phyloP scores from a whole-genome alignment of 441 rosid genomes.

The Populus hybrid region DNA sequence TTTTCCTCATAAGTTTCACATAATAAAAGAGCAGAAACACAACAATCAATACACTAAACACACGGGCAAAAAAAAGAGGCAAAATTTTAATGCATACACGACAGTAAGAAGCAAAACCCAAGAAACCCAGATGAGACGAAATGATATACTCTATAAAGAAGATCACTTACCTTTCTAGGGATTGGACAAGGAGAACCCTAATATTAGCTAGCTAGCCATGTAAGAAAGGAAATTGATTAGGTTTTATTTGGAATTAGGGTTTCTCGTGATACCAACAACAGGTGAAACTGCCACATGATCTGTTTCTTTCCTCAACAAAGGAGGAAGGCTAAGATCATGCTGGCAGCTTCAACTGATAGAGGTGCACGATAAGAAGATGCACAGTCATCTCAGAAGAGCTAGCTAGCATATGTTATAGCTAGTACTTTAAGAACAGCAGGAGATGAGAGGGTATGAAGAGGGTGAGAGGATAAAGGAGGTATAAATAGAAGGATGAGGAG shows the following conservation, averaged over 20 bases:
- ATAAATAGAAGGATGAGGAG: slow-evolving; percentile 32
- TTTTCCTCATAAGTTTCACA: slow-evolving; percentile 4
- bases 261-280: slow-evolving; percentile 57
- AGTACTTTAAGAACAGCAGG: background rate
- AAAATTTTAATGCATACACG: background rate
- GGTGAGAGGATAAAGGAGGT: slow-evolving; percentile 32
- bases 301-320: slow-evolving; percentile 40
- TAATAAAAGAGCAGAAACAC: slow-evolving; percentile 4
- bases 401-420: background rate
- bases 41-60: background rate
- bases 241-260: slow-evolving; percentile 29
- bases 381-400: background rate
- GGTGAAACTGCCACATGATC: slow-evolving; percentile 98
- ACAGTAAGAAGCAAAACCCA: slow-evolving; percentile 1
- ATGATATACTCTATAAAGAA: slow-evolving; percentile 8
- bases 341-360: slow-evolving; percentile 99
- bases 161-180: slow-evolving; percentile 21
- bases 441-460: slow-evolving; percentile 4
- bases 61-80: slow-evolving; percentile 1
- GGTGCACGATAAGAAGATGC: slow-evolving; percentile 43
- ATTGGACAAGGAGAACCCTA: slow-evolving; percentile 21
- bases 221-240: slow-evolving; percentile 8
- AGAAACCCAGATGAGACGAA: slow-evolving; percentile 21
- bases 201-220: slow-evolving; percentile 16
- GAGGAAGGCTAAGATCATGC: slow-evolving; percentile 89